These are phyloP conservation scores for Brassica carinata DNA, from an alignment of 345 rosid species.

Conservation along the genomic window DNA sequence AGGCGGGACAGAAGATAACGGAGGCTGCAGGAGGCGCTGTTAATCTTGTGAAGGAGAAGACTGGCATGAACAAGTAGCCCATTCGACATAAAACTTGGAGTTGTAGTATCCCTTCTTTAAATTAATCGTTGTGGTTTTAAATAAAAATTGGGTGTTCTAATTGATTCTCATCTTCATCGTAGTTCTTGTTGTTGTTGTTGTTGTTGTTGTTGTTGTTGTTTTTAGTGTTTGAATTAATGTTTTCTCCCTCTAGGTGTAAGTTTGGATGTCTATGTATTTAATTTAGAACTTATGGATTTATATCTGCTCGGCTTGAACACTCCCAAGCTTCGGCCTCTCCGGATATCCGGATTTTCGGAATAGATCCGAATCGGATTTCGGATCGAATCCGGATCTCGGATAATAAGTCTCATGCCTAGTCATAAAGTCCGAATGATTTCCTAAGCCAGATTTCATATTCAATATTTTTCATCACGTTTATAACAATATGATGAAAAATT, in stretches of 20 bases:
- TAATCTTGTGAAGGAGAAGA: constrained; percentile 61
- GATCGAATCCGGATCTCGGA: no score
- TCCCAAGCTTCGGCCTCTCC: not conserved
- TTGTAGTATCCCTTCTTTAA: not conserved
- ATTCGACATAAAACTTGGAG: not conserved
- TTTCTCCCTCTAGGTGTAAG: not conserved
- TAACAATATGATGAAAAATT: not conserved
- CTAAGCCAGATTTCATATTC: not conserved
- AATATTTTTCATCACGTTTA: not conserved
- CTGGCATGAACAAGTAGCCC: constrained; percentile 49
- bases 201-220: not conserved
- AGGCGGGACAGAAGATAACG: constrained; percentile 62
- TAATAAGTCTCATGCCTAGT: not conserved
- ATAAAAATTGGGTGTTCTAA: constrained; percentile 19
- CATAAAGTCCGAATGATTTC: not conserved
- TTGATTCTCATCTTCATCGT: constrained; percentile 22
- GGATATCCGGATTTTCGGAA: no score
- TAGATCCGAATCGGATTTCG: no score
- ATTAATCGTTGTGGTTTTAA: constrained; percentile 20
- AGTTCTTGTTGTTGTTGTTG: constrained; percentile 1
- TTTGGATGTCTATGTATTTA: not conserved
- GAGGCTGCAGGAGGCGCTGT: constrained; percentile 61
- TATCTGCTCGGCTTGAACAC: not conserved
- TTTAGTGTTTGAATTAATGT: not conserved
- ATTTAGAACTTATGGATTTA: not conserved